Evolutionary conservation across 768 basidiomycete species (phyloP), one percentile per base, ranked within the genome.

Genomic region (Rhizopogon roseolus): DNA sequence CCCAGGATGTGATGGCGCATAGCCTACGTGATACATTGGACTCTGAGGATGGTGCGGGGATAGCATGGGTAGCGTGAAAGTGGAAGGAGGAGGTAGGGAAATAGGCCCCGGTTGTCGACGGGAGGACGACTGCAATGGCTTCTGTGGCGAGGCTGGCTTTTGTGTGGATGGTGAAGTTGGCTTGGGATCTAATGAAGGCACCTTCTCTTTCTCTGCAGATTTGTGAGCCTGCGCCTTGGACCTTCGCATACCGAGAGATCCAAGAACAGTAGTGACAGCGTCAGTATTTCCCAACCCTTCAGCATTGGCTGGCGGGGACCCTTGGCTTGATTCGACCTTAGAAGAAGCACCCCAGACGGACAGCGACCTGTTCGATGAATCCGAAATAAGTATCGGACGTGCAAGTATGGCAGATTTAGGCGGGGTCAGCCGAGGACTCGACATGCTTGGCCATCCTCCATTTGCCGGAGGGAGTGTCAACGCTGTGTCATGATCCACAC

Each of bases 81-180:
- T 64, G 22, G 74, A 77, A 1, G 78, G 83, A 1, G 84, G 88
- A 29, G 84, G 90, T 29, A 86, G 77, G 2, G 82, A 68, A 49
- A 90, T 90, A 2, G 81, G 82, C 1, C 86, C 87, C 1, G 88
- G 88, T 58, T 86, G 87, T 43, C 83, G 76, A 38, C 74, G 75
- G 53, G 57, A 32, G 41, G 57, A 56, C 25, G 64, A 54, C 22
- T 65, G 62, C 4, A 54, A 28, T 3, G 59, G 39, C 49, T 57
- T 64, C 56, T 57, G 48, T 11, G 44, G 5, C 6, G 29, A 11
- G n/a, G 29, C 17, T 27, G 29, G 41, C 27, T 40, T 42, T 17
- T 45, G 55, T n/a, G 57, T 37, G 17, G 53, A 34, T 25, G 46
- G 58, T 0, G 53, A 11, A 56, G 57, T 57, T 42, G 57, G 63